Percentiles rank a stretch among this genome's conserved stretches.
These are phyloP conservation scores for Ophiocordyceps sinensis DNA, from an alignment of 2,329 filamentous ascomycete genomes.

Conservation along the genomic window DNA sequence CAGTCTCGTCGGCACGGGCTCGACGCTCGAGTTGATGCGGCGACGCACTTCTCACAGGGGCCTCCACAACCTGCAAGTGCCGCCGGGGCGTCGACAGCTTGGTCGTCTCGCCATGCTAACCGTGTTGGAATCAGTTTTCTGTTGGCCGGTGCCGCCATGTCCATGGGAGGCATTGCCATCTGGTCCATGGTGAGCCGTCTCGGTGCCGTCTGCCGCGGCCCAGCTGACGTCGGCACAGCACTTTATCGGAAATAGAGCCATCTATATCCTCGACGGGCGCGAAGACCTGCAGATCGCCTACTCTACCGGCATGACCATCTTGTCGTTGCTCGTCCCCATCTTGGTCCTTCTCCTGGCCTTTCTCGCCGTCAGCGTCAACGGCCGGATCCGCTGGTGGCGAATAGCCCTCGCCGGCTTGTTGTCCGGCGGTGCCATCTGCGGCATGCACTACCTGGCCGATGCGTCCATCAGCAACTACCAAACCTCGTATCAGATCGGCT, in stretches of 20 bases:
- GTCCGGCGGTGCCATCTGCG: slow-evolving; percentile 62
- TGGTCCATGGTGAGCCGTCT: slow-evolving; percentile 47
- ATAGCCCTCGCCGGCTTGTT: slow-evolving; percentile 49
- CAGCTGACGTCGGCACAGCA: neutral
- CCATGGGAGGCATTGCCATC: slow-evolving; percentile 61
- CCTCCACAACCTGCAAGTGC: slow-evolving; percentile 49
- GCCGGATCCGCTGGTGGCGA: slow-evolving; percentile 39
- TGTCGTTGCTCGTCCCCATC: slow-evolving; percentile 69
- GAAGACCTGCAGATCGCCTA: slow-evolving; percentile 56
- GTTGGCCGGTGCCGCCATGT: slow-evolving; percentile 47
- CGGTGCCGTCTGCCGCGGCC: neutral
- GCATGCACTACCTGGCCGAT: slow-evolving; percentile 78
- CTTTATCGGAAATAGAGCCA: slow-evolving; percentile 63
- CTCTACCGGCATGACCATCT: slow-evolving; percentile 51
- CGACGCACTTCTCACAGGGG: slow-evolving; percentile 56
- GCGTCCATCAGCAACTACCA: slow-evolving; percentile 64
- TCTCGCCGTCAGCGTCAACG: slow-evolving; percentile 46
- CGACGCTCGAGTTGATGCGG: slow-evolving; percentile 71
- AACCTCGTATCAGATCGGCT: slow-evolving; percentile 41
- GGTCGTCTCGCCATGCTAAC: neutral
- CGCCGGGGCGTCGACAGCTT: neutral
- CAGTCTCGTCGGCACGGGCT: slow-evolving; percentile 62
- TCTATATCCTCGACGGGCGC: slow-evolving; percentile 50
- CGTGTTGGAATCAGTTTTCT: slow-evolving; percentile 32
- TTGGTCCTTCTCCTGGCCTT: slow-evolving; percentile 62